A percentile compares a stretch with the other conserved stretches of the same genome.
Conservation (phyloP, 108 stramenopile species). For the Cylindrotheca closterium region DNA sequence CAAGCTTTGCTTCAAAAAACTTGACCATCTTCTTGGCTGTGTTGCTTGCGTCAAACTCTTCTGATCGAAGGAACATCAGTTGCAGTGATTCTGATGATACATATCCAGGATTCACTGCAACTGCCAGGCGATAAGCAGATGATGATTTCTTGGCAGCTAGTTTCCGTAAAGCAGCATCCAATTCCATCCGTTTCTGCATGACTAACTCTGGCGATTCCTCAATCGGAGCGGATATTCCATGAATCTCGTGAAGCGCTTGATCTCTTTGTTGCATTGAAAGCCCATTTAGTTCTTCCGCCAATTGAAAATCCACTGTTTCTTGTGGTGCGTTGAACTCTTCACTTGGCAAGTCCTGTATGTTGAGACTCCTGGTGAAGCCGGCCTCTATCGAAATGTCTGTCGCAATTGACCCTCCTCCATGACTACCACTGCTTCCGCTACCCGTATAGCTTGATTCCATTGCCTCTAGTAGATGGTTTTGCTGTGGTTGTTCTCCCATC, state of each 20-base stretch:
- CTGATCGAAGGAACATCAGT: slow-evolving; percentile 16
- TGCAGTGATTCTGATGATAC: slow-evolving; percentile 16
- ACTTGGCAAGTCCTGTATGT: too few relatives aligned
- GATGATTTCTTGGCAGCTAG: not conserved
- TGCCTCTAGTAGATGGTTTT: too few relatives aligned
- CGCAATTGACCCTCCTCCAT: too few relatives aligned
- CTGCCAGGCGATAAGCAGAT: slow-evolving; percentile 11
- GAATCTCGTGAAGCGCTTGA: slow-evolving; percentile 15
- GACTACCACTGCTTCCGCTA: too few relatives aligned
- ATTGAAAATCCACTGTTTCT: slow-evolving; percentile 14
- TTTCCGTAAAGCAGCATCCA: slow-evolving; percentile 3
- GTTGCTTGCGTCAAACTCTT: slow-evolving; percentile 3
- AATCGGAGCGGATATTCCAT: slow-evolving; percentile 11
- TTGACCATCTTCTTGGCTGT: slow-evolving; percentile 4
- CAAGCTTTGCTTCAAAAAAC: slow-evolving; percentile 20
- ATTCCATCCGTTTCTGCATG: not conserved
- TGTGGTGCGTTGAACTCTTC: not conserved
- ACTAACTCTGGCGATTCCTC: slow-evolving; percentile 20
- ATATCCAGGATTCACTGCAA: slow-evolving; percentile 1
- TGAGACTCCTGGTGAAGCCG: not conserved
- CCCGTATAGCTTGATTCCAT: too few relatives aligned
- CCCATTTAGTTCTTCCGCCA: slow-evolving; percentile 17
- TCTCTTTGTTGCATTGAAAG: slow-evolving; percentile 8
- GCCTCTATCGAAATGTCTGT: not conserved
- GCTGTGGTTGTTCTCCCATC: too few relatives aligned